Conservation (phyloP, 139 green algal species). For the Pleodorina starrii region DNA sequence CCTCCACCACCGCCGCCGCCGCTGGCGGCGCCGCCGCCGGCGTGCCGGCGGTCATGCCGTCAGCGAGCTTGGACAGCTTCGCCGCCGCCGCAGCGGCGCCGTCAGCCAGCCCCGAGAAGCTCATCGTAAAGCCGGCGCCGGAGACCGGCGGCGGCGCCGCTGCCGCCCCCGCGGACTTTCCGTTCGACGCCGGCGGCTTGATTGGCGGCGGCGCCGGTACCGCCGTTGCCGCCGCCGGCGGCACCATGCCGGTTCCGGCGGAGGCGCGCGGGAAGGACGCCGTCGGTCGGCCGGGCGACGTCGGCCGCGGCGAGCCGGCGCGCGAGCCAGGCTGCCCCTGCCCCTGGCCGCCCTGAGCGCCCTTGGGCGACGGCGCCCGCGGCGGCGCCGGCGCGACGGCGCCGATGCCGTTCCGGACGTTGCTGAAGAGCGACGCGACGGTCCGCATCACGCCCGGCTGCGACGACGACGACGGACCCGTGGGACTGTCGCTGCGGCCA, state of each 20-base stretch:
- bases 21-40: neutral
- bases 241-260: constrained; percentile 23
- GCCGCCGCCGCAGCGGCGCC: constrained; percentile 16
- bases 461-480: too few species aligned
- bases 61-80: constrained; percentile 29
- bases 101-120: constrained; percentile 5
- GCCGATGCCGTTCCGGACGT: constrained; percentile 25
- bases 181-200: neutral
- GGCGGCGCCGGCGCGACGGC: constrained; percentile 23
- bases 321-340: too few species aligned
- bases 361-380: neutral
- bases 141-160: neutral
- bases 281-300: neutral
- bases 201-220: neutral
- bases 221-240: too few species aligned
- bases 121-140: neutral
- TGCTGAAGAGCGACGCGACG: neutral
- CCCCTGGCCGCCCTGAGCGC: too few species aligned
- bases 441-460: constrained; percentile 4
- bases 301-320: neutral
- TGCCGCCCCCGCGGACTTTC: neutral
- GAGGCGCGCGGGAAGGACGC: constrained; percentile 31
- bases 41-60: neutral
- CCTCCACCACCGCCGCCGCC: neutral
- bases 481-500: neutral